Conservation (phyloP, 345 rosid genomes). For the Gossypium longicalyx region DNA sequence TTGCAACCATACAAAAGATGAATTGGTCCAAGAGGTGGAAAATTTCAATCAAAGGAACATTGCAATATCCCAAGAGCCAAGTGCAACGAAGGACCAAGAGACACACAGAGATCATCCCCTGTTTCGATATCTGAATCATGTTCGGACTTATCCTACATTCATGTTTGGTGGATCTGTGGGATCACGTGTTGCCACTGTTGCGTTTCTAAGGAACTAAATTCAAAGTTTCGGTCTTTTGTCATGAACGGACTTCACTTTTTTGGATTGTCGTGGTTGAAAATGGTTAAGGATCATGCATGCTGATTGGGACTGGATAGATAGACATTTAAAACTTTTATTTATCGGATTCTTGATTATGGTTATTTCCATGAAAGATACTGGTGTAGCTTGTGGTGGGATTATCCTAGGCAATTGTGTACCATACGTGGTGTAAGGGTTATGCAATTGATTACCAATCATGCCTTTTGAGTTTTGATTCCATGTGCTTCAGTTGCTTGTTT, state of each 20-base stretch:
- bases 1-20: constrained; percentile 84
- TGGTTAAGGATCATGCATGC: background rate
- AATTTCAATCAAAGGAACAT: constrained; percentile 52
- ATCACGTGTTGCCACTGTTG: constrained; percentile 91
- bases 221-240: background rate
- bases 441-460: background rate
- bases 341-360: background rate
- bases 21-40: constrained; percentile 71
- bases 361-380: background rate
- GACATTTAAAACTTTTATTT: background rate
- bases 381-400: background rate
- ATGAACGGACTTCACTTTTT: background rate
- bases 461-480: background rate
- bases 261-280: constrained; percentile 6
- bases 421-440: background rate
- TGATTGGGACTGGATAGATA: background rate
- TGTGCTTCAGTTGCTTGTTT: background rate
- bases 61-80: constrained; percentile 30
- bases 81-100: constrained; percentile 36
- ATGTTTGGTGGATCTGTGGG: constrained; percentile 84
- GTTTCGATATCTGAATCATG: constrained; percentile 69
- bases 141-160: constrained; percentile 82
- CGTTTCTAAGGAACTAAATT: constrained; percentile 61
- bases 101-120: constrained; percentile 30
- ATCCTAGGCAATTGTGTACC: background rate